Base-by-base conservation (phyloP, 176 grass and related monocot species). In the Phoenix dactylifera region DNA sequence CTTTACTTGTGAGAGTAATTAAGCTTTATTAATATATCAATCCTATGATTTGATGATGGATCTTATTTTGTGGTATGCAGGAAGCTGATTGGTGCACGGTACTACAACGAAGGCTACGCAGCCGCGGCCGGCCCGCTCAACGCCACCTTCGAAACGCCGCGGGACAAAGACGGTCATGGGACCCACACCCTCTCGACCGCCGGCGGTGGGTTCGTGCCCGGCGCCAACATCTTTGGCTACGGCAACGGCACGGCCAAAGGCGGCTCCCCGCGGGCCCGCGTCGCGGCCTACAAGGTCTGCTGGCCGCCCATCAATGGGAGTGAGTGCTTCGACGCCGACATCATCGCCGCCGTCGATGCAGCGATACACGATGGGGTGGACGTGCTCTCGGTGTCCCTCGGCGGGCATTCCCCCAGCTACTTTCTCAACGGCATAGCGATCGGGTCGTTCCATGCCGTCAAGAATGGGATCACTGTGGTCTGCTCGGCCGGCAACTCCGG, bases 1-100 rank as follows among this genome's bases (percentile, higher is more conserved):
- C 35, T 39, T 39, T 39, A 10, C 9, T 10, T 39, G 1, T 2
- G 35, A 1, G 35, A 2, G 35, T 0, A 2, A 39, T 5, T 30
- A 6, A 6, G 0, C 35, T 44, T 44, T 14, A 44, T 39, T 44
- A 44, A 44, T 14, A 12, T 44, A 44, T 44, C 9, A 30, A 44
- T 44, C 35, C 6, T 44, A 32, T 7, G 29, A 32, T 6, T 32
- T 32, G 7, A 3, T 14, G 9, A 30, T 5, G 28, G 28, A 30
- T 6, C 35, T 14, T 12, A 5, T 39, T 20, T 10, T 10, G 32
- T 0, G 7, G 32, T 25, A 16, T 60, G 65, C 67, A 95, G 89
- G 58, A 94, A 94, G 77, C 66, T 94, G 14, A 79, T 88, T 53
- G 89, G 89, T 5, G 89, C 89, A 22, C 77, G 89, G 22, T 94